Evolutionary conservation across 2,329 filamentous ascomycete species (phyloP).

Genomic region (Ophiobolus disseminans): DNA sequence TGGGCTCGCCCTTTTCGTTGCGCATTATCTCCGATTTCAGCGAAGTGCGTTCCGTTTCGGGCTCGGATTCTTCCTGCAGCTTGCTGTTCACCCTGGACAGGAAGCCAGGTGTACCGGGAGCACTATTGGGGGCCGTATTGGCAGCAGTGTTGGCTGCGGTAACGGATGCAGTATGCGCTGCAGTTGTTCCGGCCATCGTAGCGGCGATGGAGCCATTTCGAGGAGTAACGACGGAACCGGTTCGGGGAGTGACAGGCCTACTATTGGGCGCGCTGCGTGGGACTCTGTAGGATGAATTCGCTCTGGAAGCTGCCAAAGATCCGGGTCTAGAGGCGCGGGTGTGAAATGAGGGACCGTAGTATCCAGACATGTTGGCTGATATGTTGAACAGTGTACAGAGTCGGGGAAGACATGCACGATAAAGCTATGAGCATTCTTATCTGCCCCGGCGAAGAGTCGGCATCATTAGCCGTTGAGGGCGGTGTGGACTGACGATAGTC

Average conservation of each 20-base stretch:
- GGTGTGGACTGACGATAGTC: conserved; percentile 4
- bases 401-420: neutral
- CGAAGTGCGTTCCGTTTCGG: conserved; percentile 8
- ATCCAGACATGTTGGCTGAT: conserved; percentile 19
- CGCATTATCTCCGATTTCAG: conserved; percentile 23
- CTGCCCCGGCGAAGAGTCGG: conserved; percentile 5
- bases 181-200: conserved; percentile 17
- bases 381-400: conserved; percentile 1
- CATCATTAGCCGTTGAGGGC: conserved; percentile 9
- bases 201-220: conserved; percentile 17
- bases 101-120: conserved; percentile 13
- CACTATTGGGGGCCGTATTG: conserved; percentile 18
- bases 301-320: conserved; percentile 21
- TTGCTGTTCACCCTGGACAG: conserved; percentile 22
- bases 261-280: conserved; percentile 15
- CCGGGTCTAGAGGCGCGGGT: conserved; percentile 15
- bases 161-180: conserved; percentile 15
- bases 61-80: conserved; percentile 8
- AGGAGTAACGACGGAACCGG: conserved; percentile 20
- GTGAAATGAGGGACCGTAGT: conserved; percentile 25
- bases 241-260: conserved; percentile 15
- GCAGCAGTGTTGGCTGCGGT: conserved; percentile 19
- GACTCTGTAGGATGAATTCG: conserved; percentile 19
- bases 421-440: conserved; percentile 3
- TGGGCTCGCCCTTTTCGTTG: conserved; percentile 33